Base-by-base conservation (phyloP, 441 rosid genomes). In the Francoa sonchifolia region DNA sequence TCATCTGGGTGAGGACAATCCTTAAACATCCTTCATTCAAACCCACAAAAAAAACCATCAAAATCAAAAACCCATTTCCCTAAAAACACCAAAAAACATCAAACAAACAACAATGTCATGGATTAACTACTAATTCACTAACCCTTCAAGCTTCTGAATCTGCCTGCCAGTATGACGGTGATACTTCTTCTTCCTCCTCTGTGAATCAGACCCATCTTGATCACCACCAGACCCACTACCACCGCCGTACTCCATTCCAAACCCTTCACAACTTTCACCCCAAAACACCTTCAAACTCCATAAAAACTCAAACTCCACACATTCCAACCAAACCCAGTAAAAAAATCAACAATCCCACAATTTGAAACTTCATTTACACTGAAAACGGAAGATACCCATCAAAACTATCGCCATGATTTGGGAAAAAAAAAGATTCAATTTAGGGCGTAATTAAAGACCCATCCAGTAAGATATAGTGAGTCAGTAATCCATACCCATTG, bases 1-100 rank as follows among this genome's bases (percentile, higher is more conserved):
- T 90, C 98, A 60, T 86, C 98, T 19, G 96, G 98, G 65, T 90
- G 96, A n/a, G 89, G 96, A 44, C 90, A 90, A 18, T 80, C 95
- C 63, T 76, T 82, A 57, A 90, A 90, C 82, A 73, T 62, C 42
- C 98, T 90, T 50, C 65, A 72, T 34, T 38, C 10, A 31, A n/a
- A n/a, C 7, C 31, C 31, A 16, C 19, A 38, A 25, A 17, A 25
- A 34, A 25, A 28, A 19, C 29, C 25, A 11, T 25, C 16, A 13
- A 34, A 47, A 22, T 3, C 19, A 23, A 13, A 0, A n/a, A n/a
- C n/a, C n/a, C n/a, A n/a, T n/a, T n/a, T 12, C 39, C 22, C 17
- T 9, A 51, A 14, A 26, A 19, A 22, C 9, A 19, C 15, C 5
- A 18, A 12, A 25, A 5, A 18, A 12, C 48, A 30, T 2, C 7